These are phyloP conservation scores for Stemphylium vesicarium DNA, from an alignment of 2,329 filamentous ascomycete species.

Conservation along the genomic window DNA sequence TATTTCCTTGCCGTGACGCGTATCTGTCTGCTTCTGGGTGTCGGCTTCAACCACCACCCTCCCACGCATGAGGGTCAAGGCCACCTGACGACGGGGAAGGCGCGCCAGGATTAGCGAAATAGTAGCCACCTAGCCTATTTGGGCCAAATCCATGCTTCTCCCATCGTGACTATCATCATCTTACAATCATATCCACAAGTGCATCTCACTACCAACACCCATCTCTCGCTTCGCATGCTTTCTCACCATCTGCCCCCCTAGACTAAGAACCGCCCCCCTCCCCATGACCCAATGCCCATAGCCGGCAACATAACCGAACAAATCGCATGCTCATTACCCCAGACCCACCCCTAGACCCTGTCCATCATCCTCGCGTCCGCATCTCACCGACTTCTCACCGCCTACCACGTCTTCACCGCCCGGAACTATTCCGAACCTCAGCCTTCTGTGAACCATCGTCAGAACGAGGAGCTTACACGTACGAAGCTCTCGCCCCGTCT, in stretches of 20 bases:
- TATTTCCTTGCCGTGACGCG: constrained; percentile 64
- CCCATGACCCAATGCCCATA: neutral
- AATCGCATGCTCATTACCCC: constrained; percentile 16
- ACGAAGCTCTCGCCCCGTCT: neutral
- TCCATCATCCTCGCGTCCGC: constrained; percentile 4
- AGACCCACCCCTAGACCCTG: constrained; percentile 21
- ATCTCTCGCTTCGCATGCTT: neutral
- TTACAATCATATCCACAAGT: constrained; percentile 5
- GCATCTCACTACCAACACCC: constrained; percentile 5
- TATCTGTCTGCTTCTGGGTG: constrained; percentile 31
- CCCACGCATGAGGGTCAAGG: constrained; percentile 8
- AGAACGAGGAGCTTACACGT: constrained; percentile 8
- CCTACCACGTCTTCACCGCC: constrained; percentile 4
- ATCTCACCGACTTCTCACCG: constrained; percentile 13
- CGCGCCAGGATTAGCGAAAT: neutral
- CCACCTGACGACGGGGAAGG: constrained; percentile 12
- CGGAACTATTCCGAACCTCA: neutral
- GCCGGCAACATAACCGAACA: constrained; percentile 11
- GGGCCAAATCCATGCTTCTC: neutral
- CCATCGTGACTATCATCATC: constrained; percentile 8
- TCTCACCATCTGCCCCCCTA: neutral
- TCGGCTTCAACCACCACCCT: constrained; percentile 29
- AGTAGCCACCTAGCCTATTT: neutral
- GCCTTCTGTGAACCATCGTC: neutral
- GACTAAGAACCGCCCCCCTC: neutral